A percentile compares a stretch with the other conserved stretches of the same genome.
Evolutionary conservation across 2,329 filamentous ascomycete species (phyloP).

Genomic region (Colletotrichum karsti): DNA sequence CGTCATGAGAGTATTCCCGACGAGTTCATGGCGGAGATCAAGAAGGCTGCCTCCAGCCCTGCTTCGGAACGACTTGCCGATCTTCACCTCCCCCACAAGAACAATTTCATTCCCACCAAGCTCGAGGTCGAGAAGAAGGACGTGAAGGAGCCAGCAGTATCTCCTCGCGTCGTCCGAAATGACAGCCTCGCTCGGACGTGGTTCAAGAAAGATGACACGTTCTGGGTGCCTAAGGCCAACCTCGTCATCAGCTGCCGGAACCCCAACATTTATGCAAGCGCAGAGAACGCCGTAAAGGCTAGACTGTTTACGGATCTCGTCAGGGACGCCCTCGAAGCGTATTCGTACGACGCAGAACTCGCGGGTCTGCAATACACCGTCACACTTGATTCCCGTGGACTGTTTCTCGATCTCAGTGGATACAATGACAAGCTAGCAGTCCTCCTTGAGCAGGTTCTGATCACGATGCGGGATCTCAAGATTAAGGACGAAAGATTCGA

Average conservation of each 20-base stretch:
- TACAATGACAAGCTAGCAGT: slow-evolving; percentile 98
- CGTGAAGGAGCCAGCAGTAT: slow-evolving; percentile 75
- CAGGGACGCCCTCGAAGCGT: slow-evolving; percentile 88
- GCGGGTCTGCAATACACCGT: slow-evolving; percentile 88
- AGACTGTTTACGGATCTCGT: slow-evolving; percentile 87
- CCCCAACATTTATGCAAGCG: slow-evolving; percentile 80
- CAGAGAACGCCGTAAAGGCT: slow-evolving; percentile 80
- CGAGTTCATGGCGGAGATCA: slow-evolving; percentile 77
- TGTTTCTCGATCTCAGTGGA: slow-evolving; percentile 83
- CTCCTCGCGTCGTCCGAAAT: slow-evolving; percentile 85
- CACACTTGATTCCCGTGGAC: slow-evolving; percentile 73
- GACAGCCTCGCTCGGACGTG: slow-evolving; percentile 84
- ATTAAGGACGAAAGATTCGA: slow-evolving; percentile 89
- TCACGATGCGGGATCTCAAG: slow-evolving; percentile 84
- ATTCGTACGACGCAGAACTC: slow-evolving; percentile 94
- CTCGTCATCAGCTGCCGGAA: slow-evolving; percentile 83
- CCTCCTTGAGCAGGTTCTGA: slow-evolving; percentile 86
- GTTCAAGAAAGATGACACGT: slow-evolving; percentile 99
- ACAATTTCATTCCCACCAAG: slow-evolving; percentile 94
- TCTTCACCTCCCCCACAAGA: slow-evolving; percentile 88
- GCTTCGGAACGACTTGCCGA: slow-evolving; percentile 69
- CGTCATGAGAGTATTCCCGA: slow-evolving; percentile 80
- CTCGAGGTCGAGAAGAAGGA: slow-evolving; percentile 96
- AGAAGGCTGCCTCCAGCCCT: slow-evolving; percentile 67
- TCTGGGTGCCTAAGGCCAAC: slow-evolving; percentile 97